Evolutionary conservation across 169 alveolate species (phyloP), one percentile per base, ranked within the genome.

Genomic region (Blepharisma undulans): DNA sequence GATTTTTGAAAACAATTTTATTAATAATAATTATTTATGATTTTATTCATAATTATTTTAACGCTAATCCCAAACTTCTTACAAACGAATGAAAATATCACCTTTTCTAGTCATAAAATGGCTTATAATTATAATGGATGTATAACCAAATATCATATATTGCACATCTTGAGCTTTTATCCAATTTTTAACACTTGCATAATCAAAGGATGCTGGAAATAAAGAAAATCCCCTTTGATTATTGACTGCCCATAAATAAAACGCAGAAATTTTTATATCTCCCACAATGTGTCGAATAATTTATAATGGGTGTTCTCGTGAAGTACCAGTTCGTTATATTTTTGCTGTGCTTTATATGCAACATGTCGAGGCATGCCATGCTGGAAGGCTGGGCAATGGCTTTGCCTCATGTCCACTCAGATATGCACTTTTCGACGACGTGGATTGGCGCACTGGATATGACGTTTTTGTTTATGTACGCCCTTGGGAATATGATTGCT

Each of bases 361-460:
- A 19, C 32, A 18, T 86, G 84, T 25, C 84, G 25, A 21, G 80
- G 18, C 91, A 72, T 27, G 84, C 84, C 22, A 16, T 25, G 7
- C 6, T 61, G 6, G 91, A 71, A 72, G 48, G 76, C 82, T 94
- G 96, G 96, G 92, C 95, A 0, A 59, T 94, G 71, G 61, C 89
- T 36, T 90, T 90, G 84, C 90, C 90, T 34, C 60, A 88, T 48
- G 74, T 94, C 12, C 33, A 87, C 59, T 34, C 76, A 36, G 90
- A 90, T 32, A 77, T 80, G 22, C 87, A 84, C 21, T 85, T 92
- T 22, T 25, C 91, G 21, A 59, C 89, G 1, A 66, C 77, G 2
- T 30, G 72, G 29, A 34, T 94, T 1, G 96, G 96, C 16, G 87
- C 84, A 2, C 86, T 94, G 32, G 96, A 94, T 76, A 84, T 88